Conservation (phyloP, 257 asterid genomes). For the Salvia splendens region DNA sequence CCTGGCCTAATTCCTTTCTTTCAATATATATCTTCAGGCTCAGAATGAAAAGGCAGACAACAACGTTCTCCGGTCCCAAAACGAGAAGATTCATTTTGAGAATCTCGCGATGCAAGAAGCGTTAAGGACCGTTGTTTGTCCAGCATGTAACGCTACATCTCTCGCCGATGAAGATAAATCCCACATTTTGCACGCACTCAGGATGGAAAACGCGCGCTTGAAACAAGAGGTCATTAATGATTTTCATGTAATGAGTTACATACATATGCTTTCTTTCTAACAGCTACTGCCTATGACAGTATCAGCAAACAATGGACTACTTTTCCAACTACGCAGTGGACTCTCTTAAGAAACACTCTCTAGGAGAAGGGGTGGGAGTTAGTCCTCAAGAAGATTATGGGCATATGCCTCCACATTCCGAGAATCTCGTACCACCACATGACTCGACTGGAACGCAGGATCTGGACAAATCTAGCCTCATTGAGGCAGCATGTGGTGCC, state of each 20-base stretch:
- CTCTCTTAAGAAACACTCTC: constrained; percentile 27
- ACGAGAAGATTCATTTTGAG: constrained; percentile 53
- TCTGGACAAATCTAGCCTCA: constrained; percentile 38
- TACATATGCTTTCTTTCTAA: too few species aligned
- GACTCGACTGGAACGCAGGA: constrained; percentile 32
- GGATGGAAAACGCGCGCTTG: constrained; percentile 51
- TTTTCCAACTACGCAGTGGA: constrained; percentile 36
- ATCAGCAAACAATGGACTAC: constrained; percentile 36
- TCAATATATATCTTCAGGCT: constrained; percentile 37
- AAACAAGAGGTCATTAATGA: constrained; percentile 49
- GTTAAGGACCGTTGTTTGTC: constrained; percentile 44
- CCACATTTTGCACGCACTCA: constrained; percentile 40
- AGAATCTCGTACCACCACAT: constrained; percentile 16
- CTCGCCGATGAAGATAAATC: constrained; percentile 45
- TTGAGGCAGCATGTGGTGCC: constrained; percentile 47
- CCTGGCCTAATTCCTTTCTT: background rate
- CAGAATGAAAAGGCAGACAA: constrained; percentile 57
- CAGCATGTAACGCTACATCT: constrained; percentile 41
- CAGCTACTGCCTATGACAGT: constrained; percentile 28
- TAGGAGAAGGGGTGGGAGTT: constrained; percentile 31
- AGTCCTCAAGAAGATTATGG: constrained; percentile 26
- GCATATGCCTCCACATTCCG: constrained; percentile 25
- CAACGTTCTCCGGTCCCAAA: constrained; percentile 49
- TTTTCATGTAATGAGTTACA: too few species aligned
- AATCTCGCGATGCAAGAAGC: constrained; percentile 58